Evolutionary conservation across 108 stramenopile species (phyloP), one percentile per base, ranked within the genome.

Genomic region (Epithemia pelagica): DNA sequence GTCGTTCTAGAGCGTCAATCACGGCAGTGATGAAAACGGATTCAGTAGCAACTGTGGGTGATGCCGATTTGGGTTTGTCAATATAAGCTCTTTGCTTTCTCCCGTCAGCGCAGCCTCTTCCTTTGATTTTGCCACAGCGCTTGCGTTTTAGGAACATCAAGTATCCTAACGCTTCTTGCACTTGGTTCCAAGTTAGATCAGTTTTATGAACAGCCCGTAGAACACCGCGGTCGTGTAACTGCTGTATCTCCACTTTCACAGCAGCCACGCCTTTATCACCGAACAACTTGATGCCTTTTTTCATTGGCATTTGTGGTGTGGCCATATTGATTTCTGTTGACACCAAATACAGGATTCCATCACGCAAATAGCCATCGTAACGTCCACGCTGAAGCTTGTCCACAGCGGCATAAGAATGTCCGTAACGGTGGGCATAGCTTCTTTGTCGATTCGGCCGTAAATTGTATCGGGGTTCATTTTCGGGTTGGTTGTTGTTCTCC

Each of bases 1-100:
- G 54, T 2, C 54, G 31, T 59, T 85, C 74, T 2, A 61, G 30
- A 0, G 78, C 69, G 29, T 77, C 69, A 19, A 77, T 63, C 2
- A 65, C 59, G 10, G 66, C 57, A 1, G 74, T 74, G 8, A 80
- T 24, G 32, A 78, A 30, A 2, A 80, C 23, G 26, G 62, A 30
- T 20, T 80, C 74, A 0, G 32, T 78, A 1, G 62, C 19, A 24
- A 73, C 79, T 0, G 76, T 83, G 18, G 79, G 82, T 31, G 72
- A 71, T 32, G 65, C 54, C 2, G 77, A 58, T 25, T 77, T 70
- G 28, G 72, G 75, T 46, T 70, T 75, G 0, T 24, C 18, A 24
- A 62, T 72, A 23, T 56, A 67, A 25, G 28, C 54, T 10, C 82
- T 26, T 51, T 83, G 79, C 32, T 61, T 68, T 20, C 76, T 61